A percentile compares a stretch with the other conserved stretches of the same genome.
These are phyloP conservation scores for Citrus unshiu DNA, from an alignment of 345 rosid genomes.

Conservation along the genomic window DNA sequence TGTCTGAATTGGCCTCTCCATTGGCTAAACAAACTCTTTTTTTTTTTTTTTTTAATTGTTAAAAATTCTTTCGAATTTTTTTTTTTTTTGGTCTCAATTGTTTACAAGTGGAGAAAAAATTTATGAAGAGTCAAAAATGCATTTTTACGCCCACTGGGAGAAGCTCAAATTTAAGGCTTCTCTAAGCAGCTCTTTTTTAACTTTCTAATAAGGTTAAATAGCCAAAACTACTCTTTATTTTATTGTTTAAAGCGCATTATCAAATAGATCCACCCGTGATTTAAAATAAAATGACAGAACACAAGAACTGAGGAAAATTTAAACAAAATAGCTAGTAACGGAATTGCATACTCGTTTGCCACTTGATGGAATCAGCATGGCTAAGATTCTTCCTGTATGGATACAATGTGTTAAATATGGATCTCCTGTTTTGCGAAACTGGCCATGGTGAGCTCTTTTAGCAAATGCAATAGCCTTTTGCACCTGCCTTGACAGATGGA, in stretches of 20 bases:
- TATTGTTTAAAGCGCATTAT: background rate
- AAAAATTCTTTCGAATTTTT: no score
- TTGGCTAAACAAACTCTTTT: background rate
- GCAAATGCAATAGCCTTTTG: constrained; percentile 70
- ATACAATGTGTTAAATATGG: constrained; percentile 66
- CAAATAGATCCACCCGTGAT: background rate
- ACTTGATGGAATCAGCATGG: constrained; percentile 61
- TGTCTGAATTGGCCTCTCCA: background rate
- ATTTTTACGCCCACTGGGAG: background rate
- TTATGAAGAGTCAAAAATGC: background rate
- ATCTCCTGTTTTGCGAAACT: constrained; percentile 65
- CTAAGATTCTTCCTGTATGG: constrained; percentile 63
- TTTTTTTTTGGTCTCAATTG: background rate
- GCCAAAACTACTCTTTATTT: background rate
- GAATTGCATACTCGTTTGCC: constrained; percentile 43
- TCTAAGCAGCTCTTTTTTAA: background rate
- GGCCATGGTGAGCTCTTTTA: constrained; percentile 61
- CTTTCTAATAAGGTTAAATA: background rate
- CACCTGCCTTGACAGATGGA: constrained; percentile 67
- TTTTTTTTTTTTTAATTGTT: no score
- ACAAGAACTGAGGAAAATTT: background rate
- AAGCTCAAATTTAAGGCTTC: background rate
- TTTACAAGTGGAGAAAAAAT: background rate
- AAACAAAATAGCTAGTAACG: background rate
- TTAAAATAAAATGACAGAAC: background rate